Evolutionary conservation across 306 rosid genomes (phyloP).

Genomic region (Acacia crassicarpa): DNA sequence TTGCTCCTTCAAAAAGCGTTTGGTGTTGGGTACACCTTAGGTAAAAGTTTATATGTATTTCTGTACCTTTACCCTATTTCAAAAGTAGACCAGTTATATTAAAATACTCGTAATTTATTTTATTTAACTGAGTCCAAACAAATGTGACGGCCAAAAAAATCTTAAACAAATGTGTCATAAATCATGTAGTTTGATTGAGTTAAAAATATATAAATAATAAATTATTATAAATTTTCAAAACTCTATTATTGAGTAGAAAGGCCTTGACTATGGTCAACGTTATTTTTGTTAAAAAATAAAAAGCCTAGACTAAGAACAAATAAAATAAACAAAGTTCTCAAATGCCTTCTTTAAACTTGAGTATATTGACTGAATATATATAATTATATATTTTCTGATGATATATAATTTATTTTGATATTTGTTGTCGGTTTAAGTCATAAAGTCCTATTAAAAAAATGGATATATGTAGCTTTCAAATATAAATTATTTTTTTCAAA

Average conservation of each 20-base stretch:
- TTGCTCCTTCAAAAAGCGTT: too few relatives aligned
- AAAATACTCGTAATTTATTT: neutral
- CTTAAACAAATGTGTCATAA: neutral
- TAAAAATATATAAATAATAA: neutral
- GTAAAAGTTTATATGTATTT: too few relatives aligned
- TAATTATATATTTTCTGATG: too few relatives aligned
- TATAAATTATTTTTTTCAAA: neutral
- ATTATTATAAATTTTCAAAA: neutral
- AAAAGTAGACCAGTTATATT: neutral
- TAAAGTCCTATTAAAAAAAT: neutral
- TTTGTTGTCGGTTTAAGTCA: neutral
- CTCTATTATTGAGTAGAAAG: neutral
- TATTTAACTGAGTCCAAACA: neutral
- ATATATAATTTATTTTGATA: neutral
- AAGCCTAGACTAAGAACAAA: neutral
- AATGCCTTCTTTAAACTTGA: neutral
- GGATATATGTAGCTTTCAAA: neutral
- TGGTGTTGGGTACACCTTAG: too few relatives aligned
- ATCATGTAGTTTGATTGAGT: neutral
- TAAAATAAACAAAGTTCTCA: neutral
- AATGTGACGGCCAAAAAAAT: neutral
- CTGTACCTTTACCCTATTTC: too few relatives aligned
- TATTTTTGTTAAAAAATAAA: too few relatives aligned
- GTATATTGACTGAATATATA: neutral
- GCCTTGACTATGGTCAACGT: neutral